These are phyloP conservation scores for Nigrograna mackinnonii DNA, from an alignment of 2,329 filamentous ascomycete species.

Conservation along the genomic window DNA sequence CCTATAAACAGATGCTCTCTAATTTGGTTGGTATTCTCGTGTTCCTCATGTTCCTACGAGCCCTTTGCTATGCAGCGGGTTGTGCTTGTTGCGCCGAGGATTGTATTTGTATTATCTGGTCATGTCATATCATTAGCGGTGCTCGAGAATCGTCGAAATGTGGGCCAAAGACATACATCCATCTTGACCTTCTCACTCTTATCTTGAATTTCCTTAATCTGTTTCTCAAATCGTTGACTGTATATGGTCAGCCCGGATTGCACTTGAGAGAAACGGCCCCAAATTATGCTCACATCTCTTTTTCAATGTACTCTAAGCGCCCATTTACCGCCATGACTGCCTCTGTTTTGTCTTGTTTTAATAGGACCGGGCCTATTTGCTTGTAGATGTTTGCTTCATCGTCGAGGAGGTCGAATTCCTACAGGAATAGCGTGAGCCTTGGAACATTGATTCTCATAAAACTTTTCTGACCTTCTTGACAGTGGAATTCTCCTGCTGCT, in stretches of 20 bases:
- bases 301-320: conserved; percentile 86
- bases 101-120: background rate
- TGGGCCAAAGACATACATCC: conserved; percentile 53
- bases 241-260: background rate
- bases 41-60: too few relatives aligned
- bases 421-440: too few relatives aligned
- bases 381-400: conserved; percentile 94
- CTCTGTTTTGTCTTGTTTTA: conserved; percentile 93
- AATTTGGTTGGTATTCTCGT: too few relatives aligned
- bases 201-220: conserved; percentile 66
- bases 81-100: background rate
- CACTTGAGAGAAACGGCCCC: background rate
- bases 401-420: conserved; percentile 82
- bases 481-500: conserved; percentile 88
- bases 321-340: conserved; percentile 90
- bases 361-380: conserved; percentile 84
- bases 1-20: too few relatives aligned
- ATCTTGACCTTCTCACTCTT: conserved; percentile 67
- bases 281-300: conserved; percentile 74
- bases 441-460: too few relatives aligned
- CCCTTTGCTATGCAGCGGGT: too few relatives aligned
- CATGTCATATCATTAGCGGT: background rate
- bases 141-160: background rate
- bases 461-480: conserved; percentile 91
- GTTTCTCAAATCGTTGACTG: conserved; percentile 68